Evolutionary conservation across 208 protist species (phyloP).

Genomic region (Wallacemonas sp.): DNA sequence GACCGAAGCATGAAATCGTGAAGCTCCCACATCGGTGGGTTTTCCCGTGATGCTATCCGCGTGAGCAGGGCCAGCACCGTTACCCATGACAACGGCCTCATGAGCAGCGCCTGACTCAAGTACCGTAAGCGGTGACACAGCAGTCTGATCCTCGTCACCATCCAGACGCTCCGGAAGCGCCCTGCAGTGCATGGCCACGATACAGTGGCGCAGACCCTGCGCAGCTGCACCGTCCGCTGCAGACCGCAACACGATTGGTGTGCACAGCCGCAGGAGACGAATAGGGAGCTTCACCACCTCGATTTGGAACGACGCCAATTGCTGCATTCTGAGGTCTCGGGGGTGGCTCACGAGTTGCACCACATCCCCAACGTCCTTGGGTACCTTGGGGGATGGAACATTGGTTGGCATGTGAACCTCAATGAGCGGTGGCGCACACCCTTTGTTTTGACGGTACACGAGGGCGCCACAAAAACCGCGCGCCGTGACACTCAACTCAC

Average conservation of each 20-base stretch:
- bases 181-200: constrained; percentile 5
- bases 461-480: constrained; percentile 87
- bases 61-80: too few relatives aligned
- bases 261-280: constrained; percentile 1
- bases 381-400: background rate
- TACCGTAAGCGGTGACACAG: too few relatives aligned
- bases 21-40: too few relatives aligned
- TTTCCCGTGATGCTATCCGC: too few relatives aligned
- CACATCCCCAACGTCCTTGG: constrained; percentile 1
- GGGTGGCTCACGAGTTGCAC: constrained; percentile 13
- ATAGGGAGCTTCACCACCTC: constrained; percentile 21
- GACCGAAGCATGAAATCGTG: background rate
- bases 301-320: constrained; percentile 17
- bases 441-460: constrained; percentile 79
- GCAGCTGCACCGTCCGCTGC: background rate
- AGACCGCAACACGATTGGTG: background rate
- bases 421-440: constrained; percentile 50
- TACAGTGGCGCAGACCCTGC: constrained; percentile 5
- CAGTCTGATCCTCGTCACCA: too few relatives aligned
- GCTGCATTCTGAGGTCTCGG: background rate
- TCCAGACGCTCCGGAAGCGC: too few relatives aligned
- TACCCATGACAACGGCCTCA: too few relatives aligned
- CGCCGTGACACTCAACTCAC: constrained; percentile 53
- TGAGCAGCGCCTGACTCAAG: too few relatives aligned
- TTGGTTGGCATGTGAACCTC: constrained; percentile 25